Base-by-base conservation (phyloP, 257 asterid genomes). In the Lycium barbarum region DNA sequence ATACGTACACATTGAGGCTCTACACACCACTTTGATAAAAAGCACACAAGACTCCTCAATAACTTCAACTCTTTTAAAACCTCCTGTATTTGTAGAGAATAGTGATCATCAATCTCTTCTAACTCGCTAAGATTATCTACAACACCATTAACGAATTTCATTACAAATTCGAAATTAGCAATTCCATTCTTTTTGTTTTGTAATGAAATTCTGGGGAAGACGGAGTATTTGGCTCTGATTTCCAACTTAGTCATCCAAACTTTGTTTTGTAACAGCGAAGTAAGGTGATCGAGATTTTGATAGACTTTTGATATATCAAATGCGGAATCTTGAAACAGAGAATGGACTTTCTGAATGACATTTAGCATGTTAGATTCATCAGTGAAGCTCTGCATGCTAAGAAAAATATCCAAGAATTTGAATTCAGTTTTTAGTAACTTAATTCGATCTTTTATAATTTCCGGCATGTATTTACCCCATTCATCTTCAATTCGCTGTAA, bases 401-500 rank as follows among this genome's bases (percentile, higher is more conserved):
- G 81, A 20, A 74, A 49, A 20, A 49, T 74, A 49, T 74, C 81
- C 6, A 74, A 13, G 43, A 49, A 74, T 74, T 74, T 74, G 59
- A 74, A 74, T 12, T 74, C 81, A 2, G n/a, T 47, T 74, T 47
- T 47, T 9, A 74, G 59, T 6, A 49, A 47, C 33, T 74, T 6
- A 22, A 74, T 12, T 47, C 40, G 43, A 10, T 74, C 59, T 1
- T 3, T 13, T 47, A 12, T 3, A 47, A 5, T 49, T 8, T 49
- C 81, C 1, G 61, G 80, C 58, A 72, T 45, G 80, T 43, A 72
- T 10, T 33, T 70, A 70, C 80, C 80, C 80, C 59, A 74, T 10
- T 74, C 12, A 3, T 22, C n/a, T 47, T 74, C 61, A 22, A 49
- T 20, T 7, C 13, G 20, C 17, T 74, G 40, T 13, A 47, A 20